Base-by-base conservation (phyloP, 768 basidiomycete genomes). In the Collybia sordida region DNA sequence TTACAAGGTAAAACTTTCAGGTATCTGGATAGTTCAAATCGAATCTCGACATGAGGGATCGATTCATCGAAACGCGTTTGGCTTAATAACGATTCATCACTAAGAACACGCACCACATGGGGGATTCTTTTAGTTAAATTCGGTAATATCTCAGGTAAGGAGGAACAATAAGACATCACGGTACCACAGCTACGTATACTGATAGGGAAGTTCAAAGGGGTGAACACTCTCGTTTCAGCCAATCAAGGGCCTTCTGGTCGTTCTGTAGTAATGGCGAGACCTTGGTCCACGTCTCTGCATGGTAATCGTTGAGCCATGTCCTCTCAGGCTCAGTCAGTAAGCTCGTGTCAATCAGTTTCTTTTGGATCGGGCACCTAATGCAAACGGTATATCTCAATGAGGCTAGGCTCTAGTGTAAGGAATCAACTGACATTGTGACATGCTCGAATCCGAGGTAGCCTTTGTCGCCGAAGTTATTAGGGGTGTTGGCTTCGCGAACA, bases 401-500 rank as follows among this genome's bases (percentile, higher is more conserved):
- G 31, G 34, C 25, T 7, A 19, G 27, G 48, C 23, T 19, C 25
- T 39, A 43, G 37, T n/a, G 31, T 7, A 28, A 42, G 19, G 28
- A 38, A 25, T 35, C 24, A 6, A 67, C 85, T 42, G 42, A 94
- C 95, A 96, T 81, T 0, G 95, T 98, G 49, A 98, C 75, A 48
- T 79, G 74, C 67, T 98, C 96, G 53, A 96, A 89, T 2, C 83
- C 79, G 24, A 97, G 77, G 67, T 84, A 98, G 1, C 87, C 90
- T 56, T 88, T 88, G 17, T 83, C 81, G 1, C 90, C 93, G 63
- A 95, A 98, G 61, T 92, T 79, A 47, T 83, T 80, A 6, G 74
- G 80, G 0, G 92, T 93, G 46, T 86, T 65, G 8, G 69, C 85
- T 38, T 85, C 78, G 42, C 80, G 77, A 3, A 96, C 88, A 17